Conservation (phyloP, 1,139 yeast species). For the Geotrichum phurueaensis region DNA sequence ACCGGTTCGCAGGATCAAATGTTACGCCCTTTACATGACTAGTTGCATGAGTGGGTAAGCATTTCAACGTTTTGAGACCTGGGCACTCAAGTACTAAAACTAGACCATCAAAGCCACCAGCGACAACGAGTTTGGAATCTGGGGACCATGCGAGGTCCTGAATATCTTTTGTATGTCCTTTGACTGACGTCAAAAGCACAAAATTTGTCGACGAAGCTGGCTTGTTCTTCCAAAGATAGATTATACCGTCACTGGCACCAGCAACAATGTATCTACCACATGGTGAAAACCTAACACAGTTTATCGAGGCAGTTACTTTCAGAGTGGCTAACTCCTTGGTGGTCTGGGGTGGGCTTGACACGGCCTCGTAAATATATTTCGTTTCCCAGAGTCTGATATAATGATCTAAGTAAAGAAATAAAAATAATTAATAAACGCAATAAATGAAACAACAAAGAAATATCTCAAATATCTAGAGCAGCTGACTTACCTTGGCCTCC, state of each 20-base stretch:
- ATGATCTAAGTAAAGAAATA: slow-evolving; percentile 50
- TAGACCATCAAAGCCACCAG: slow-evolving; percentile 89
- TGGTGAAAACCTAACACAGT: slow-evolving; percentile 87
- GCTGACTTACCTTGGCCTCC: slow-evolving; percentile 60
- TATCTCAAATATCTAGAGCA: neutral
- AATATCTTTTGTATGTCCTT: slow-evolving; percentile 94
- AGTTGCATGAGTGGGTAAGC: slow-evolving; percentile 80
- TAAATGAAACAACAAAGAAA: neutral
- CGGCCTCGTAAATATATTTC: slow-evolving; percentile 38
- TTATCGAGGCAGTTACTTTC: slow-evolving; percentile 68
- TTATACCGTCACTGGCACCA: slow-evolving; percentile 91
- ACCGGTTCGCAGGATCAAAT: slow-evolving; percentile 95
- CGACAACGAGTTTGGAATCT: slow-evolving; percentile 78
- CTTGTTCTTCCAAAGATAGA: slow-evolving; percentile 77
- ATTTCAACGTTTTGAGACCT: slow-evolving; percentile 70
- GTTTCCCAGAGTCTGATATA: slow-evolving; percentile 88
- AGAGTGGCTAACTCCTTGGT: slow-evolving; percentile 30
- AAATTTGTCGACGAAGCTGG: slow-evolving; percentile 61
- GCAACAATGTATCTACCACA: slow-evolving; percentile 85
- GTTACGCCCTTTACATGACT: slow-evolving; percentile 95
- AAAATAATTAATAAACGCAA: neutral
- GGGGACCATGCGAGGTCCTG: slow-evolving; percentile 99
- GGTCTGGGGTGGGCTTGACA: neutral
- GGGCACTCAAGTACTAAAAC: slow-evolving; percentile 38
- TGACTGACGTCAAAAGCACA: slow-evolving; percentile 84